Evolutionary conservation across 2,329 filamentous ascomycete genomes (phyloP), one percentile per base, ranked within the genome.

Genomic region (Penicillium carneum): DNA sequence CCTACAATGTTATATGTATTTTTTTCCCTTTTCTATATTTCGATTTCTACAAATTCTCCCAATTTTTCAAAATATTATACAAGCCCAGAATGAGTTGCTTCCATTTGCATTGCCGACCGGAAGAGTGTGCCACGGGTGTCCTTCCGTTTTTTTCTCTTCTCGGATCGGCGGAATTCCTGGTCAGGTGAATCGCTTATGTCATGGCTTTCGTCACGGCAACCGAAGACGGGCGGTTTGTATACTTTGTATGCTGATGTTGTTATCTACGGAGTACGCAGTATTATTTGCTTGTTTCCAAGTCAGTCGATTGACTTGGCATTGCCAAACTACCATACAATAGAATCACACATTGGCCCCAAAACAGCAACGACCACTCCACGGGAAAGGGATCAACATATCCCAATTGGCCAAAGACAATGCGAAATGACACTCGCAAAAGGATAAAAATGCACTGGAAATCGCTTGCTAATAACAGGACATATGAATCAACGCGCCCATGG

Each of bases 201-300:
- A 77, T 67, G 50, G 51, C 45, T 72, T 75, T 76, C 69, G 74
- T 76, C 72, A 72, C 71, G 70, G 72, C 72, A 75, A 74, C 72
- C 67, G 54, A 46, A 31, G 23, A 11, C n/a, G n/a, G 36, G 34
- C 18, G 11, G 11, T 5, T 47, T 39, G n/a, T 36, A 36, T 38
- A 14, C 6, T 36, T n/a, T 42, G 38, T 26, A 26, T 33, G 23
- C 14, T 42, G 4, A 29, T 31, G 0, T 31, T 9, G 3, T 50
- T 36, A 18, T 42, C 11, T 20, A 5, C 16, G 23, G 23, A 26
- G 23, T 26, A 26, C 23, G 5, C 4, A 6, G 23, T 6, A 6
- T 18, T 41, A 6, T 42, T 20, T 12, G 16, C 10, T 29, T 46
- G 9, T 8, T 18, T 18, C 18, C 16, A 18, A 20, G 23, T 55